These are phyloP conservation scores for Quercus robur DNA, from an alignment of 306 rosid species.

Conservation along the genomic window DNA sequence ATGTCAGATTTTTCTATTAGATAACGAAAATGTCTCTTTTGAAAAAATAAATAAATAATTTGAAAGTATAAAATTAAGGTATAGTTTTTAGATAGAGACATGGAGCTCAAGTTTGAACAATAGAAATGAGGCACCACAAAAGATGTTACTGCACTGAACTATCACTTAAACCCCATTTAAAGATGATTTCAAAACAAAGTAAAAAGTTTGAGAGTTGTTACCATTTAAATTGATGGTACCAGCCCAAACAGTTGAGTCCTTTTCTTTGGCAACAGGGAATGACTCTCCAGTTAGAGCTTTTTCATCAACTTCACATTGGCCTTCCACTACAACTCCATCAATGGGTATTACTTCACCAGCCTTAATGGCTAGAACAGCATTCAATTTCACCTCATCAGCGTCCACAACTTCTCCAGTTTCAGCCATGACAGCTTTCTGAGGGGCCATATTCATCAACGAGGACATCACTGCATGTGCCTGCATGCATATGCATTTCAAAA, in stretches of 20 bases:
- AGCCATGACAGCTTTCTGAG: slow-evolving; percentile 84
- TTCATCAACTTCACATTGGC: slow-evolving; percentile 83
- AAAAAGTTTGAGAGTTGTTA: slow-evolving; percentile 15
- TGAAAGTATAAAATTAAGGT: no score
- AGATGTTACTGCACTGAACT: not conserved
- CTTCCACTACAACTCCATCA: slow-evolving; percentile 81
- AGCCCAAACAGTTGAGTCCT: slow-evolving; percentile 80
- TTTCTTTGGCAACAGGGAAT: slow-evolving; percentile 78
- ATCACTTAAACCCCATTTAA: no score
- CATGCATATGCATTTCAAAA: not conserved
- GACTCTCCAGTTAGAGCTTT: slow-evolving; percentile 91
- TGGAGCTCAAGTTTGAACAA: no score
- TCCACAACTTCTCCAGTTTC: slow-evolving; percentile 80
- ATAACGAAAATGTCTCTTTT: no score
- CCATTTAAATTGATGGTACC: slow-evolving; percentile 93
- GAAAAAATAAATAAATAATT: no score
- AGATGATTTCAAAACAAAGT: not conserved
- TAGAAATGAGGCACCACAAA: not conserved
- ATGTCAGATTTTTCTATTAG: no score
- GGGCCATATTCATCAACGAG: slow-evolving; percentile 71
- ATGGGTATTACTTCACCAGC: slow-evolving; percentile 90
- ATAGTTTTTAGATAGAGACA: no score
- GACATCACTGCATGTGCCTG: slow-evolving; percentile 94
- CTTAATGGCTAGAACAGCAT: slow-evolving; percentile 68
- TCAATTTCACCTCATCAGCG: slow-evolving; percentile 72